Conservation (phyloP, 2,329 filamentous ascomycete species). For the Esteya vermicola region DNA sequence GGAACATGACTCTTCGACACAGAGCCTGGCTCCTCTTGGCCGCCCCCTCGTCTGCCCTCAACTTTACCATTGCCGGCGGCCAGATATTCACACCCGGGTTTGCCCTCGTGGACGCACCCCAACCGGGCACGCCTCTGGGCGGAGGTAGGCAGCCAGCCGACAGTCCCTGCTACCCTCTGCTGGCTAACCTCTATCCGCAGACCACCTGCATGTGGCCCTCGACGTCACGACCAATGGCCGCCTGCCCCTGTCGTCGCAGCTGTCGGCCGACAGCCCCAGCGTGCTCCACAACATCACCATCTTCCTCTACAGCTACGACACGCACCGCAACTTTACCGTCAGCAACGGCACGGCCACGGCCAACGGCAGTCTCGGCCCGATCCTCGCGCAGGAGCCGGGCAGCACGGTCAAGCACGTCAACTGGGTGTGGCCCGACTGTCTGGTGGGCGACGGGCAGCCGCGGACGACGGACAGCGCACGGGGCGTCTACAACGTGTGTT, state of each 20-base stretch:
- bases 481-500: conserved; percentile 45
- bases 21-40: neutral
- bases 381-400: conserved; percentile 47
- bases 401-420: conserved; percentile 63
- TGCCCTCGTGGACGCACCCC: conserved; percentile 50
- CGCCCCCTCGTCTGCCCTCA: conserved; percentile 16
- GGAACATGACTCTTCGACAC: too few relatives aligned
- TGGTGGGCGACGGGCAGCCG: conserved; percentile 45
- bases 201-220: conserved; percentile 47
- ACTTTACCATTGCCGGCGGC: conserved; percentile 46
- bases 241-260: conserved; percentile 41
- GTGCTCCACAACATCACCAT: conserved; percentile 50
- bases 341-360: conserved; percentile 43
- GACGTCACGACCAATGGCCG: conserved; percentile 53
- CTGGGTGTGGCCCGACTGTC: conserved; percentile 57
- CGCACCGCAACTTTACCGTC: conserved; percentile 52
- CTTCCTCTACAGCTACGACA: conserved; percentile 51
- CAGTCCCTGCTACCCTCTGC: neutral
- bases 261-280: conserved; percentile 34
- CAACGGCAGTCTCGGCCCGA: conserved; percentile 44
- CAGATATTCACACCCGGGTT: conserved; percentile 58
- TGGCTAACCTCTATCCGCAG: conserved; percentile 15
- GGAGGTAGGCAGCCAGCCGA: conserved; percentile 34
- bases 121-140: conserved; percentile 48
- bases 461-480: conserved; percentile 31